Conservation (phyloP, 2,329 filamentous ascomycete genomes). For the Venturia aucupariae region DNA sequence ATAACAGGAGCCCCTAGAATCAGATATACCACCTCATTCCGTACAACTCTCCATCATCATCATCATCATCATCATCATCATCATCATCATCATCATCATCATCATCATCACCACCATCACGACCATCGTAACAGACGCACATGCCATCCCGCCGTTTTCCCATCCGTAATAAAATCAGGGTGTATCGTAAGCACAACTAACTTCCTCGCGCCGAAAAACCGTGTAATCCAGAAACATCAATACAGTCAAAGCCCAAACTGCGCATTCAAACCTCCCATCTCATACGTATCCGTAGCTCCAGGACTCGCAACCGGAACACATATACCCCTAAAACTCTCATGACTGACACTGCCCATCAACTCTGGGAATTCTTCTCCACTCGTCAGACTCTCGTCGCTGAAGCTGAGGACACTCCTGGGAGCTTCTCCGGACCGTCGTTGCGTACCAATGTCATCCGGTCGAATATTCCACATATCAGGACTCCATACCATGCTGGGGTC, state of each 20-base stretch:
- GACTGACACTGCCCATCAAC: constrained; percentile 17
- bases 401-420: constrained; percentile 48
- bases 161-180: too few species aligned
- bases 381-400: constrained; percentile 50
- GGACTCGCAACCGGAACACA: constrained; percentile 19
- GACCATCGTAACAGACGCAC: too few species aligned
- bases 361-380: constrained; percentile 34
- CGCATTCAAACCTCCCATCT: constrained; percentile 24
- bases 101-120: too few species aligned
- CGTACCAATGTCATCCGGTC: constrained; percentile 1
- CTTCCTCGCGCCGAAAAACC: not conserved
- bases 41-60: too few species aligned
- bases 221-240: not conserved
- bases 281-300: not conserved
- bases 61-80: too few species aligned
- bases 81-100: too few species aligned
- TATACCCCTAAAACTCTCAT: constrained; percentile 20
- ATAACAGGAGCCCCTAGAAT: too few species aligned
- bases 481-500: constrained; percentile 25
- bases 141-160: too few species aligned
- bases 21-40: too few species aligned
- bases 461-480: constrained; percentile 28
- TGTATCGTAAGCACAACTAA: too few species aligned
- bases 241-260: constrained; percentile 30
- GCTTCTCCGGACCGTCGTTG: constrained; percentile 9